Evolutionary conservation across 345 rosid genomes (phyloP).

Genomic region (Xanthoceras sorbifolium): DNA sequence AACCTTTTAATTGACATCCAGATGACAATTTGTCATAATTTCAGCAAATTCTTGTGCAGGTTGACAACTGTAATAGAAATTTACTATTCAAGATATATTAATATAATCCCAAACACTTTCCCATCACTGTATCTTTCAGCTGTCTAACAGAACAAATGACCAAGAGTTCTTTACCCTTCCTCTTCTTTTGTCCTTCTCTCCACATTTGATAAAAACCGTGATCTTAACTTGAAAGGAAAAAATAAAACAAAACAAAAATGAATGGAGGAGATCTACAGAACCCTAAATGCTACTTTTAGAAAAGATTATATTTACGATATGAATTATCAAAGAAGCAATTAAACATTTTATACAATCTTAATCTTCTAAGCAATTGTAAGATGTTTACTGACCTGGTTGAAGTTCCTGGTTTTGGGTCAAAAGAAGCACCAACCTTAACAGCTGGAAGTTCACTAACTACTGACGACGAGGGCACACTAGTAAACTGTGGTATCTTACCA

Average conservation of each 20-base stretch:
- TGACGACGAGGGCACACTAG: slow-evolving; percentile 13
- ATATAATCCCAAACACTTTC: neutral
- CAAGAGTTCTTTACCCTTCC: neutral
- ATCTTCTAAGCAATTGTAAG: neutral
- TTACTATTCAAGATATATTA: neutral
- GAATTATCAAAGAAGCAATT: neutral
- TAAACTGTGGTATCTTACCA: slow-evolving; percentile 27
- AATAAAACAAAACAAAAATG: neutral
- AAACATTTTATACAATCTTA: neutral
- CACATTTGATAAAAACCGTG: neutral
- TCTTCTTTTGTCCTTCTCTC: neutral
- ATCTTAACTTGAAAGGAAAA: neutral
- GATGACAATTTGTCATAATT: neutral
- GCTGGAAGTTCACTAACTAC: slow-evolving; percentile 31
- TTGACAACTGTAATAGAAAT: too few relatives aligned
- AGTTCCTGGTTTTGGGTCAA: slow-evolving; percentile 33
- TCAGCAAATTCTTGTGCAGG: neutral
- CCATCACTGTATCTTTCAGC: neutral
- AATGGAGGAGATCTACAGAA: neutral
- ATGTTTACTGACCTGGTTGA: slow-evolving; percentile 44
- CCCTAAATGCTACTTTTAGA: neutral
- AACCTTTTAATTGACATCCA: neutral
- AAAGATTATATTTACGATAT: neutral
- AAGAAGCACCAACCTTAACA: slow-evolving; percentile 25
- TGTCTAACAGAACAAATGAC: neutral